Base-by-base conservation (phyloP, 139 green algal genomes). In the Nannochloris sp. region DNA sequence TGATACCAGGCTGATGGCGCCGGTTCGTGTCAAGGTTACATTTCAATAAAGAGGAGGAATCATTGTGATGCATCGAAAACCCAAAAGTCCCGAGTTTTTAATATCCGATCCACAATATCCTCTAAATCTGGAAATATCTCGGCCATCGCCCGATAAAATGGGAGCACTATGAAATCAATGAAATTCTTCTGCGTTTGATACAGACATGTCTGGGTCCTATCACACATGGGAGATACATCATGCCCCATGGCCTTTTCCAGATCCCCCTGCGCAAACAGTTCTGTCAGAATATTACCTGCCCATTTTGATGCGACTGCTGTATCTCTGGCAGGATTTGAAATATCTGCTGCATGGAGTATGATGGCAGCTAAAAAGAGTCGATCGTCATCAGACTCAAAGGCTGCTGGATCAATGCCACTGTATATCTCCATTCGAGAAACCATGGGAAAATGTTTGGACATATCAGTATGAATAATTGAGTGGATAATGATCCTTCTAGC, bases 1-100 rank as follows among this genome's bases (percentile, higher is more conserved):
- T 63, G 92, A 98, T 79, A 95, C 92, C 62, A 86, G 83, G 62
- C 75, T 98, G 25, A 53, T 73, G 15, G 70, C 72, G 1, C 75
- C 89, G 1, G 58, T 97, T 61, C 63, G 85, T 4, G 73, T 96
- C 16, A 71, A 29, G 40, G n/a, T 66, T 23, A 55, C 14, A 25
- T 58, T 40, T 40, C 34, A 40, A 40, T 40, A 40, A 40, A 40
- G 8, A 29, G 4, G 27, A 29, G 27, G 27, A 9, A 40, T 40
- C 34, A 40, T 40, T 11, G 34, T 7, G 34, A 40, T 40, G 8
- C 34, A 40, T 40, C 34, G 27, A 29, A 29, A 4, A 9, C 6
- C 46, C 46, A 53, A 53, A 14, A 53, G 8, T 53, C 18, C 15
- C n/a, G 16, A 21, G 16, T 53, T 53, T 53, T 19, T 53, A 25